Conservation (phyloP, 345 rosid genomes). For the sweet orange (Citrus sinensis) region DVS_A1.0 CM039165.1:6486001-6486500, state of each 20-base stretch:
- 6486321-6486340: neutral
- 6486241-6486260: conserved; percentile 54
- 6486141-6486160: conserved; percentile 47
- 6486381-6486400: conserved; percentile 42
- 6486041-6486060: too few species aligned
- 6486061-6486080: too few species aligned
- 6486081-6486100: neutral
- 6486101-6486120: too few species aligned
- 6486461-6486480: conserved; percentile 73
- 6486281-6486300: conserved; percentile 65
- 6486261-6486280: conserved; percentile 59
- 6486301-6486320: conserved; percentile 42
- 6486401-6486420: conserved; percentile 67
- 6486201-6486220: conserved; percentile 78
- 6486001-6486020: neutral
- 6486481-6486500: conserved; percentile 58
- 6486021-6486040: neutral
- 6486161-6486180: conserved; percentile 67
- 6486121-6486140: neutral
- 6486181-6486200: conserved; percentile 57
- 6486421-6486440: conserved; percentile 63
- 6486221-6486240: conserved; percentile 49
- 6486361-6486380: neutral
- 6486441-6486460: conserved; percentile 74
- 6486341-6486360: neutral